Base-by-base conservation (phyloP, 2,329 filamentous ascomycete genomes). In the Samsoniella hepiali region DNA sequence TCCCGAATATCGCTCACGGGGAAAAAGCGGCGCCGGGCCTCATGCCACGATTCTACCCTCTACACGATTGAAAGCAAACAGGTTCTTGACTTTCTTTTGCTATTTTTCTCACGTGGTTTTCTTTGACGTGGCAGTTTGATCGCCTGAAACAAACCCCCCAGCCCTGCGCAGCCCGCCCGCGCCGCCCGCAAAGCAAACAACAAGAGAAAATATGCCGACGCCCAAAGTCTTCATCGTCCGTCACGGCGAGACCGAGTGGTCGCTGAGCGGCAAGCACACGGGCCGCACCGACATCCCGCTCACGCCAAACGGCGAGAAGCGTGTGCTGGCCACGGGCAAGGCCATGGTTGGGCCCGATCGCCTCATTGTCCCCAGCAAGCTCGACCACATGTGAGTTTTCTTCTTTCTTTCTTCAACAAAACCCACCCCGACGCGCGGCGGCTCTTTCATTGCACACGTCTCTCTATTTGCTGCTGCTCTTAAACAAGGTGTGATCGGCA, bases 221-320 rank as follows among this genome's bases (percentile, higher is more conserved):
- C 91, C 91, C 2, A 84, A 91, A 60, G 88, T 91, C 73, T 94
- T 94, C 79, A 86, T 95, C 69, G 79, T 93, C 74, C 91, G 93
- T 69, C 93, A 97, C 73, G 94, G 93, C 77, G 92, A 97, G 79
- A 98, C 93, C 4, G 92, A 96, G 80, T 98, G 93, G 93, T 96
- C 91, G 5, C 86, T 96, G 55, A 89, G 89, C 69, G 93, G 92
- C 63, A 84, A 87, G 59, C 91, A 97, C 77, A 98, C 94, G 0
- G 90, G 93, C 58, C 83, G 81, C 34, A 91, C 90, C n/a, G 93
- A 98, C 72, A 90, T 98, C 4, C 88, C 92, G 1, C 81, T 97
- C 44, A 97, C 93, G 1, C 78, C 82, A 58, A 90, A 91, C 72
- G 94, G 94, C 59, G 90, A 93, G 80, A 90, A 86, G 74, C 84